Evolutionary conservation across 2,329 filamentous ascomycete genomes (phyloP), one percentile per base, ranked within the genome.

Genomic region (Ophiostoma sp.): DNA sequence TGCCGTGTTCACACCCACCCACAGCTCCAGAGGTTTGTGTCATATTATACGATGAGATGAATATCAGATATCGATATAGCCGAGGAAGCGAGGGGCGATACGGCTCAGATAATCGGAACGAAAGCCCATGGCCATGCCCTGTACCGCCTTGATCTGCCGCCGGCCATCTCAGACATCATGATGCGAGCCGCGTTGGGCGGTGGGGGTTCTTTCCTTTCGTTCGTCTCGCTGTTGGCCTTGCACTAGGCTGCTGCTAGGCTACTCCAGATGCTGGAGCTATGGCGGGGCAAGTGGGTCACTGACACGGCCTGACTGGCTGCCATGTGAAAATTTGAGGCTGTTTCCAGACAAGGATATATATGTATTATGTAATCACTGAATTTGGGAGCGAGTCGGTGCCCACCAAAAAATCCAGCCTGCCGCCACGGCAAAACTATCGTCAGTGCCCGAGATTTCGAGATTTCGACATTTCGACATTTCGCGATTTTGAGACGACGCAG

Each of bases 251-350:
- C 27, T 27, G 12, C 14, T 45, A 45, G 14, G 9, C 8, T 9
- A 55, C n/a, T 7, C 5, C 14, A 47, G 5, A 47, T 47, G 14
- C 45, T 47, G 52, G n/a, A 68, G 60, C 66, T 67, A 40, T 64
- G 66, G 68, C 66, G 68, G 70, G 70, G 70, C 64, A 69, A 47
- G 68, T 66, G 70, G 70, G 66, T 27, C 66, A 2, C 3, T 8
- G n/a, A 55, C 49, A 27, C 49, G 47, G 47, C 47, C 47, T 49
- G 47, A 49, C 45, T 49, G 45, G 45, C 42, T 69, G 38, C 68
- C 65, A 67, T 67, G 65, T 67, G 65, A 69, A 66, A 67, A 38
- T 55, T 55, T 27, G 49, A 55, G 49, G 49, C 49, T 55, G 49
- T 18, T 55, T 55, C 27, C 49, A 36, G 45, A 14, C 12, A 16